phyloP scores from a whole-genome alignment of 352 stramenopile species.

The Pythium pectinolyticum region DNA sequence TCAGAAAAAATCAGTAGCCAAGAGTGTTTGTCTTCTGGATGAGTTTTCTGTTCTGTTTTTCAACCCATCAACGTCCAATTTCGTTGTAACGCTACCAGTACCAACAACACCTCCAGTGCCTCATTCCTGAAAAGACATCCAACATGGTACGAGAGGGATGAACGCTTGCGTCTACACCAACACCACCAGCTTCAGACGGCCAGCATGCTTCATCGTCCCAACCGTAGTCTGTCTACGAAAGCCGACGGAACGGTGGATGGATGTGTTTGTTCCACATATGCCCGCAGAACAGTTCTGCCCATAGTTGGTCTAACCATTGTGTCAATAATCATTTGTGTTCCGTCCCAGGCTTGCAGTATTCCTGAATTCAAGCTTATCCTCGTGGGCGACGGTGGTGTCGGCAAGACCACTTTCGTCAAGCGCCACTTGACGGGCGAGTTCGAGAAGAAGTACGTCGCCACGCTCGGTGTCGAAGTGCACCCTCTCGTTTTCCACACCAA shows the following conservation, averaged over 20 bases:
- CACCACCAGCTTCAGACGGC: no score
- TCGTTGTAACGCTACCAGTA: no score
- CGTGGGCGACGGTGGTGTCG: slow-evolving; percentile 98
- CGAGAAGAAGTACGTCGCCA: slow-evolving; percentile 99
- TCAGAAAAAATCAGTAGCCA: no score
- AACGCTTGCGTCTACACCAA: not conserved
- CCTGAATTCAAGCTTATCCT: slow-evolving; percentile 99
- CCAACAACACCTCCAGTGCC: slow-evolving; percentile 21
- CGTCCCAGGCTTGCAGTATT: slow-evolving; percentile 59
- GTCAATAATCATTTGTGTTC: slow-evolving; percentile 1
- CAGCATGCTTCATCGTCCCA: no score
- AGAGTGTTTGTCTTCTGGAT: no score
- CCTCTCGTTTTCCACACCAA: slow-evolving; percentile 99
- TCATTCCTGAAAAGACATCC: slow-evolving; percentile 24
- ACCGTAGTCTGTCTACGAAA: no score
- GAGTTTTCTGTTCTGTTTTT: no score
- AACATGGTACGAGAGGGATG: slow-evolving; percentile 34
- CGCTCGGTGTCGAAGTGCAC: slow-evolving; percentile 99
- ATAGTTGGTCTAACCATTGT: not conserved
- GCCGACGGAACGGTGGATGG: no score
- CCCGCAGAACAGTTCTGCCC: not conserved
- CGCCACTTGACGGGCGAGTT: slow-evolving; percentile 99
- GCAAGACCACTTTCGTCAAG: slow-evolving; percentile 99
- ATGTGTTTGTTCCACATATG: no score
- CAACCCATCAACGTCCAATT: slow-evolving; percentile 10